Base-by-base conservation (phyloP, 805 yeast species). In the Ogataea nakhonphanomensis region DNA sequence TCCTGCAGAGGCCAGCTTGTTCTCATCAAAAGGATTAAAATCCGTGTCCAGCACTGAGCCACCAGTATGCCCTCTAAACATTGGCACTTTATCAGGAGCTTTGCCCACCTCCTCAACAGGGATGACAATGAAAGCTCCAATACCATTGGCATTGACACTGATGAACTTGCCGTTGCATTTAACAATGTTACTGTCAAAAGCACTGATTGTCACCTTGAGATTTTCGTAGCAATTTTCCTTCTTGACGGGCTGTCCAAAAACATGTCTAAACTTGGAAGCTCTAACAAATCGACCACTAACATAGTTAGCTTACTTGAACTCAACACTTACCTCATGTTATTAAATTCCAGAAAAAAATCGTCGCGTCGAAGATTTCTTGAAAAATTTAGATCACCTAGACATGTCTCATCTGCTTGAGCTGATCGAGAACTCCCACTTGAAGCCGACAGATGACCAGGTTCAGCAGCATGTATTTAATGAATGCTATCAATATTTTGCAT, bases 181-280 rank as follows among this genome's bases (percentile, higher is more conserved):
- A 50, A 93, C 75, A 49, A 93, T 71, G 62, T 91, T 91, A 37
- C 96, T 85, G 64, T 93, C 99, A 86, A 96, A 93, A 1, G 98
- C 99, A 58, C 89, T 90, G 58, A 86, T 81, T 51, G 95, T 85
- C 41, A 83, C 76, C 55, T 78, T 81, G 50, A 85, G 67, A 61
- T 84, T 84, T 54, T 84, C 93, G 57, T 79, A 82, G 61, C 83
- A 76, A 42, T 76, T 66, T 57, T 84, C 91, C 57, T 75, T 80
- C 60, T 78, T 77, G 45, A 79, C 71, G 12, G 93, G 78, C 66
- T 90, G 97, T 30, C 98, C 98, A 63, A 75, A 93, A 15, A 93
- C 97, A 61, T 93, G 98, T 60, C 99, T 87, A 61, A 81, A 93
- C 62, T 93, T 93, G 8, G 98, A 91, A 15, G 96, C 95, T 67